Evolutionary conservation across 2,329 filamentous ascomycete species (phyloP), one percentile per base, ranked within the genome.

Genomic region (Botrytis fabae): DNA sequence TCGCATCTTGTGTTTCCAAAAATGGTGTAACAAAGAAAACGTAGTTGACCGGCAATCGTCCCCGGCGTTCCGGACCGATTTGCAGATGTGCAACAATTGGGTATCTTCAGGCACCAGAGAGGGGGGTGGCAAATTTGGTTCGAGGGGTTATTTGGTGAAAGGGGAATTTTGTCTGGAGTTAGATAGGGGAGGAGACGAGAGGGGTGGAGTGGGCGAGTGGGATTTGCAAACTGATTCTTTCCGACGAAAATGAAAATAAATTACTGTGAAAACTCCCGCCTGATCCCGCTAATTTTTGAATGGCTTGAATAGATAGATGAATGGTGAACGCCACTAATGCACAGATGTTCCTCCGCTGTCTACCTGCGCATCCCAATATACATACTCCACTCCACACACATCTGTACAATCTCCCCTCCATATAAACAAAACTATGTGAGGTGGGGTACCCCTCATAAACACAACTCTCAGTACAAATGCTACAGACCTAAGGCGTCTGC

Each of bases 401-500:
- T 25, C 51, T 63, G n/a, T 54, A 51, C 32, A 51, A 38, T 14
- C 46, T 40, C 51, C 40, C 5, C 8, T 18, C 16, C 61, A 57
- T 57, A 57, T 28, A 28, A 18, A 57, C 51, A 57, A 32, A 18
- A 18, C 28, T 28, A 28, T 28, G 6, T 28, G 16, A 57, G n/a
- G 51, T 64, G 62, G 40, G n/a, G 10, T 40, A 25, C 25, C 64
- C 32, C 25, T 40, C 38, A 12, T 28, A 54, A 28, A 66, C 38
- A 18, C 25, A 20, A 66, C 10, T n/a, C 7, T 62, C 60, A 5
- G 25, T 16, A 14, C 10, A 40, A 28, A 18, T 9, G 1, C 12
- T 10, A 46, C 22, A 40, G 2, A 28, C n/a, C 66, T 51, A 71
- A 51, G 70, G 63, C 42, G 63, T 73, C 54, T 73, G 63, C 9